phyloP scores from a whole-genome alignment of 1,284 basidiomycete genomes.

The Hemileia vastatrix region DNA sequence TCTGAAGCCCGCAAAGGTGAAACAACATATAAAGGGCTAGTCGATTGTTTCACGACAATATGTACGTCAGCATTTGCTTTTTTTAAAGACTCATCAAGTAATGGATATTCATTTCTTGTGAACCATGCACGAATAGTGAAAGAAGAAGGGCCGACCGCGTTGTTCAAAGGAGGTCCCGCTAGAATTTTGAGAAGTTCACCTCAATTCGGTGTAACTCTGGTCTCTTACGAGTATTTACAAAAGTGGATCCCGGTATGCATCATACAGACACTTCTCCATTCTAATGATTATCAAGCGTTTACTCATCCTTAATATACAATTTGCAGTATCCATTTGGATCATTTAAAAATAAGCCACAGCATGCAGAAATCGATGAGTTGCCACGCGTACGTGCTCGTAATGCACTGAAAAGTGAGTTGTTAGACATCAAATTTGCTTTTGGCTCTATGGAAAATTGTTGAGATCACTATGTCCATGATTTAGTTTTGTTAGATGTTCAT shows the following conservation, averaged over 20 bases:
- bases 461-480: background rate
- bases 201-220: conserved; percentile 85
- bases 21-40: conserved; percentile 80
- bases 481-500: conserved; percentile 63
- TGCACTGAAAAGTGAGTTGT: conserved; percentile 60
- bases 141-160: conserved; percentile 75
- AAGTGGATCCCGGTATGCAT: conserved; percentile 53
- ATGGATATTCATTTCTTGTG: background rate
- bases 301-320: conserved; percentile 1
- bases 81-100: background rate
- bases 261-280: conserved; percentile 28
- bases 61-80: conserved; percentile 51
- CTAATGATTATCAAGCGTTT: conserved; percentile 16
- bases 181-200: conserved; percentile 66
- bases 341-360: too few relatives aligned
- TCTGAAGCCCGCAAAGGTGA: conserved; percentile 89
- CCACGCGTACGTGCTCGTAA: conserved; percentile 78
- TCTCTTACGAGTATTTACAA: conserved; percentile 74
- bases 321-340: conserved; percentile 65
- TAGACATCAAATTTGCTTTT: background rate
- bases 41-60: conserved; percentile 83
- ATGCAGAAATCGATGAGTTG: conserved; percentile 67
- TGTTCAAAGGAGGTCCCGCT: conserved; percentile 93
- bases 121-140: too few relatives aligned
- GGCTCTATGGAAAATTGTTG: background rate